Conservation (phyloP, 257 asterid genomes). For the Cinchona pubescens region DNA sequence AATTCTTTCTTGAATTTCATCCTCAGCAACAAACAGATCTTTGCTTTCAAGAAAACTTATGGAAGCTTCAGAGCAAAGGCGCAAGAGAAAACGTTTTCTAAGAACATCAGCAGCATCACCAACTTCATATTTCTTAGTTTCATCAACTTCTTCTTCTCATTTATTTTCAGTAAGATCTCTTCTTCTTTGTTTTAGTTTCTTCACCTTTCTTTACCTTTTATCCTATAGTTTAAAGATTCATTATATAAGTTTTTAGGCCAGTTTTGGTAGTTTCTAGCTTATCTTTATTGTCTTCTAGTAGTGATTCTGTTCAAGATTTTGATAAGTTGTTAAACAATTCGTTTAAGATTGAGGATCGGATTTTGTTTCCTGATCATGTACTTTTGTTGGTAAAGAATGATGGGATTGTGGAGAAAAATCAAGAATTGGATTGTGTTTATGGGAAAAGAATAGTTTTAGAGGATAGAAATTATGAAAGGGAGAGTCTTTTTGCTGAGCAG, state of each 20-base stretch:
- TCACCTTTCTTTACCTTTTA: slow-evolving; percentile 45
- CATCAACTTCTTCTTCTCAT: slow-evolving; percentile 20
- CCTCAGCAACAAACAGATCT: slow-evolving; percentile 17
- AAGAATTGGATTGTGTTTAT: slow-evolving; percentile 60
- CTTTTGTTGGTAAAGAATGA: slow-evolving; percentile 41
- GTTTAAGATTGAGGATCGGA: slow-evolving; percentile 54
- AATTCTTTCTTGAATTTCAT: slow-evolving; percentile 10
- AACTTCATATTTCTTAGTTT: slow-evolving; percentile 7
- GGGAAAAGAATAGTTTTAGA: slow-evolving; percentile 7
- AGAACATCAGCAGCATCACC: slow-evolving; percentile 33
- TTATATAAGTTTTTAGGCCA: slow-evolving; percentile 63
- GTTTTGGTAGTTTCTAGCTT: slow-evolving; percentile 64
- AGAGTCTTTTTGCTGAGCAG: slow-evolving; percentile 24
- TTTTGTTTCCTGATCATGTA: slow-evolving; percentile 79
- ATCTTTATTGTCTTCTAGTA: slow-evolving; percentile 51
- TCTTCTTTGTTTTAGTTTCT: slow-evolving; percentile 46
- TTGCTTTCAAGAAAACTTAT: slow-evolving; percentile 27
- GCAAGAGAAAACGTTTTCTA: slow-evolving; percentile 69
- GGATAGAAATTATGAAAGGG: background rate
- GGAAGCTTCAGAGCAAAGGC: slow-evolving; percentile 76
- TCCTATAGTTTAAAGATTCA: slow-evolving; percentile 39
- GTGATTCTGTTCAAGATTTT: slow-evolving; percentile 43
- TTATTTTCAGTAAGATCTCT: slow-evolving; percentile 66
- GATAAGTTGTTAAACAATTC: slow-evolving; percentile 26
- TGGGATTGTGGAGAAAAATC: slow-evolving; percentile 26